A percentile compares a stretch with the other conserved stretches of the same genome.
Evolutionary conservation across 768 basidiomycete genomes (phyloP).

Genomic region (Gloeostereum incarnatum): DNA sequence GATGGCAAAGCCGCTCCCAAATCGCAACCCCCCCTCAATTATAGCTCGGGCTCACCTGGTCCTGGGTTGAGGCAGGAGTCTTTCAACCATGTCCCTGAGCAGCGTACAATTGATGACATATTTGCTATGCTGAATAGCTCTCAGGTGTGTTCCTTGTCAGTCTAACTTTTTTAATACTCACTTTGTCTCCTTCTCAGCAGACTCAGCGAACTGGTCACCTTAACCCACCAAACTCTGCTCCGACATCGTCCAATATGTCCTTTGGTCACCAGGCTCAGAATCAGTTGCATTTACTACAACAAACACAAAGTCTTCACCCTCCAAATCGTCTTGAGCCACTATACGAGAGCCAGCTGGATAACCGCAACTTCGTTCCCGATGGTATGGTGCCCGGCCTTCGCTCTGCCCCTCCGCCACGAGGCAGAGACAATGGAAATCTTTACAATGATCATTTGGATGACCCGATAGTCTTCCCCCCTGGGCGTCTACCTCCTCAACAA

Average conservation of each 20-base stretch:
- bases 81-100: slow-evolving; percentile 28
- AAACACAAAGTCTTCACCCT: slow-evolving; percentile 22
- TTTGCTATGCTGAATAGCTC: slow-evolving; percentile 76
- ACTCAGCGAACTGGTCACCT: slow-evolving; percentile 20
- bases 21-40: slow-evolving; percentile 24
- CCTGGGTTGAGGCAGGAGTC: slow-evolving; percentile 32
- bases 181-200: slow-evolving; percentile 2
- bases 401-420: slow-evolving; percentile 51
- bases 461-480: slow-evolving; percentile 48
- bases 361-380: slow-evolving; percentile 73
- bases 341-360: slow-evolving; percentile 68
- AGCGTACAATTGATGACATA: slow-evolving; percentile 68
- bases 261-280: slow-evolving; percentile 26
- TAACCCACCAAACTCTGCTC: slow-evolving; percentile 10
- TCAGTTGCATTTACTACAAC: slow-evolving; percentile 27
- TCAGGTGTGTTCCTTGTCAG: slow-evolving; percentile 39
- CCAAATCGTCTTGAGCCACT: slow-evolving; percentile 53
- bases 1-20: slow-evolving; percentile 46
- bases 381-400: slow-evolving; percentile 82
- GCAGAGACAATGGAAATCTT: slow-evolving; percentile 42
- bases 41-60: slow-evolving; percentile 39
- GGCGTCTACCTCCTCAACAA: slow-evolving; percentile 41
- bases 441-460: slow-evolving; percentile 59
- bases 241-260: slow-evolving; percentile 16
- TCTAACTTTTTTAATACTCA: neutral